phyloP scores from a whole-genome alignment of 306 rosid genomes.

The Astragalus glycyphyllos region DNA sequence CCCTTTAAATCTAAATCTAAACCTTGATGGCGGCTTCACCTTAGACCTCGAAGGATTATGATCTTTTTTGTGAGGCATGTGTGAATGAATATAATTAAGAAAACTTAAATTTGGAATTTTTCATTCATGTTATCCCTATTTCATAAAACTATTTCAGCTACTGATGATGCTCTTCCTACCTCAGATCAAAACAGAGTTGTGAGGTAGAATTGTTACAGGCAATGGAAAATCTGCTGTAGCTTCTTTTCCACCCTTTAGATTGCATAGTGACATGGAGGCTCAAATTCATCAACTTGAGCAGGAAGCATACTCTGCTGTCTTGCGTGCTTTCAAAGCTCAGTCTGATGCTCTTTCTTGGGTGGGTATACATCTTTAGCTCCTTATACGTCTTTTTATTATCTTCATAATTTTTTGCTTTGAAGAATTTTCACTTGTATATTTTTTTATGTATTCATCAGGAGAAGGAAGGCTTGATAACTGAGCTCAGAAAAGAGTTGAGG shows the following conservation, averaged over 20 bases:
- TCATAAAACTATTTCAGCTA: slow-evolving; percentile 52
- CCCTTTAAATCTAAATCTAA: too few relatives aligned
- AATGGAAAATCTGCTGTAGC: slow-evolving; percentile 62
- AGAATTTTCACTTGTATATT: slow-evolving; percentile 31
- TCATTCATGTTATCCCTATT: slow-evolving; percentile 8
- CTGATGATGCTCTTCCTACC: slow-evolving; percentile 68
- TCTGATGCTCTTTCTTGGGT: slow-evolving; percentile 97
- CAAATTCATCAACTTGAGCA: slow-evolving; percentile 94
- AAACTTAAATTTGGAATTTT: slow-evolving; percentile 11
- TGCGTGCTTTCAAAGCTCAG: slow-evolving; percentile 97
- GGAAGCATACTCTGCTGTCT: slow-evolving; percentile 92
- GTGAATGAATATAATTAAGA: neutral
- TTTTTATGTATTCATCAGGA: slow-evolving; percentile 62
- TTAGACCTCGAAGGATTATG: too few relatives aligned
- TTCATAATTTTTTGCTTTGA: slow-evolving; percentile 14
- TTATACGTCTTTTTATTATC: slow-evolving; percentile 11
- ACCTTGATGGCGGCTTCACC: too few relatives aligned
- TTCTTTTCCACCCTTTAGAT: slow-evolving; percentile 38
- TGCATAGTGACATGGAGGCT: slow-evolving; percentile 62
- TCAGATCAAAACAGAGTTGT: slow-evolving; percentile 65
- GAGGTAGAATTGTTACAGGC: slow-evolving; percentile 52
- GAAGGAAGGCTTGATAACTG: slow-evolving; percentile 96
- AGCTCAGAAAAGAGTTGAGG: slow-evolving; percentile 96
- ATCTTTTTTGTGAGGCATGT: slow-evolving; percentile 17
- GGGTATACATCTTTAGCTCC: slow-evolving; percentile 60